Conservation (phyloP, 169 alveolate genomes). For the Plasmodium knowlesi region DNA sequence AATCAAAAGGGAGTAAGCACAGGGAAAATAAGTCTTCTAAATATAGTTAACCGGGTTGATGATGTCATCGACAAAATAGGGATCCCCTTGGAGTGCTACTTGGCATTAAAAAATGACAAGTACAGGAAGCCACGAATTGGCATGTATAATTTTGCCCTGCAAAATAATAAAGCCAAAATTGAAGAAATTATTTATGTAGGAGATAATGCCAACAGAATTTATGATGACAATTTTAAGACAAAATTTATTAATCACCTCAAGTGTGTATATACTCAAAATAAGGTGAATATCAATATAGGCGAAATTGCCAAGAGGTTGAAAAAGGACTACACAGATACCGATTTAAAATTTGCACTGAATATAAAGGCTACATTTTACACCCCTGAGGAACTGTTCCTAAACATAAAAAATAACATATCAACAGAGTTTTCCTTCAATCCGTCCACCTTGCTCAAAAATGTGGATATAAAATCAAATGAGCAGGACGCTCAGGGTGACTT, state of each 20-base stretch:
- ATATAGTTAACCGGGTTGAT: conserved; percentile 56
- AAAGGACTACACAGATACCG: conserved; percentile 83
- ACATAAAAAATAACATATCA: conserved; percentile 43
- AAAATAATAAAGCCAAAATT: conserved; percentile 72
- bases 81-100: conserved; percentile 72
- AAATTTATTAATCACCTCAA: conserved; percentile 68
- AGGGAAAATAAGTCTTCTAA: conserved; percentile 33
- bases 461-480: not conserved
- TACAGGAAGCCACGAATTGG: conserved; percentile 80
- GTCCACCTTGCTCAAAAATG: conserved; percentile 12
- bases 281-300: conserved; percentile 70
- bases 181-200: conserved; percentile 81
- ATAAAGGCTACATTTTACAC: conserved; percentile 78
- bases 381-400: conserved; percentile 80
- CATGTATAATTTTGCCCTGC: conserved; percentile 80
- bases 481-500: not conserved
- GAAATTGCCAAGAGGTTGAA: conserved; percentile 75
- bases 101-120: conserved; percentile 65
- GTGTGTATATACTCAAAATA: conserved; percentile 59
- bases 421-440: conserved; percentile 42
- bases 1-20: conserved; percentile 70
- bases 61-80: conserved; percentile 57
- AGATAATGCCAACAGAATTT: conserved; percentile 84
- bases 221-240: conserved; percentile 53
- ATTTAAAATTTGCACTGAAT: conserved; percentile 82